phyloP scores from a whole-genome alignment of 352 stramenopile genomes.

The Globisporangium takayamanum region DNA sequence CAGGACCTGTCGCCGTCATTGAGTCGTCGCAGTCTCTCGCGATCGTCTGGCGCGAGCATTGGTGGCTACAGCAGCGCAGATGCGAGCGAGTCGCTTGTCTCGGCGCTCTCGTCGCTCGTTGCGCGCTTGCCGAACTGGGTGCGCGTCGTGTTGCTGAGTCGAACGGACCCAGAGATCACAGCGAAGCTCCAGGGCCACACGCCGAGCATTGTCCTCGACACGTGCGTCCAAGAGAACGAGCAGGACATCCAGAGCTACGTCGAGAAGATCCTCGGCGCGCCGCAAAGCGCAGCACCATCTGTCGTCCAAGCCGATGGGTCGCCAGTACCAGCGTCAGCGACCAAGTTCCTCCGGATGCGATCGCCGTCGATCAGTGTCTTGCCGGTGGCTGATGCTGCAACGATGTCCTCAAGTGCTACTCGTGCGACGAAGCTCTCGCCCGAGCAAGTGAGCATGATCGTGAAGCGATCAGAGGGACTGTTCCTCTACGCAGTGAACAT shows the following conservation, averaged over 20 bases:
- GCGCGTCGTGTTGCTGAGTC: constrained; percentile 52
- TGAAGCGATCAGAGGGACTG: constrained; percentile 48
- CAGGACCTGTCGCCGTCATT: constrained; percentile 10
- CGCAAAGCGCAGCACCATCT: not conserved
- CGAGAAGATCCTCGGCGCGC: constrained; percentile 15
- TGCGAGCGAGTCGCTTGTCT: constrained; percentile 54
- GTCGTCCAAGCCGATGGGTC: too few relatives aligned
- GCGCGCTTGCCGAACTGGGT: constrained; percentile 59
- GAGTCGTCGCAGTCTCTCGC: not conserved
- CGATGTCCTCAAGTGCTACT: not conserved
- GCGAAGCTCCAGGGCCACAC: constrained; percentile 49
- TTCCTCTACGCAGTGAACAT: constrained; percentile 78
- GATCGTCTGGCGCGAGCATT: constrained; percentile 8
- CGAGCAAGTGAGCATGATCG: constrained; percentile 44
- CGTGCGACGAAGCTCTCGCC: constrained; percentile 9
- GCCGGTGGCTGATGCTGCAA: not conserved
- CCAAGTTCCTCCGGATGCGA: not conserved
- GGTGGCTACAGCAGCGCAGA: not conserved
- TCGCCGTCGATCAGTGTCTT: not conserved
- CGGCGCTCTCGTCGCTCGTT: constrained; percentile 41
- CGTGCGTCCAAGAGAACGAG: constrained; percentile 38
- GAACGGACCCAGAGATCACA: constrained; percentile 54
- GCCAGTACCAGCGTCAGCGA: not conserved
- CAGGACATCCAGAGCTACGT: constrained; percentile 36
- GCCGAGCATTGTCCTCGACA: constrained; percentile 38